Evolutionary conservation across 2,329 filamentous ascomycete species (phyloP).

Genomic region (Beauveria sp.): DNA sequence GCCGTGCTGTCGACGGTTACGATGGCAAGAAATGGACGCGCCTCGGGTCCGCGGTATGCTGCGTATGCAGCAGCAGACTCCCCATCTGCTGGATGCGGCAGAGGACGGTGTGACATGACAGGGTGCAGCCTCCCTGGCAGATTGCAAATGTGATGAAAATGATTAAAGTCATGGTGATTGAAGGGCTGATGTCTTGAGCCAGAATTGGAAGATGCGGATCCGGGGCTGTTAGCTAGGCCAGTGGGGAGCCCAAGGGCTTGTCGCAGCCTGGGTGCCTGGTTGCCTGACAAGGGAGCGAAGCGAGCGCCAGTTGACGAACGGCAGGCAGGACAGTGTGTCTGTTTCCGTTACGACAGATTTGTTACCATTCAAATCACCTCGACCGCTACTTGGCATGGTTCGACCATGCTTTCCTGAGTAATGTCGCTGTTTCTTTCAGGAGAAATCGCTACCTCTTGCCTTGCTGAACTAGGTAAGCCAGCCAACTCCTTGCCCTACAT

Average conservation of each 20-base stretch:
- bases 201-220: constrained; percentile 1
- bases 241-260: neutral
- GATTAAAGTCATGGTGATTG: neutral
- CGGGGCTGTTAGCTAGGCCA: neutral
- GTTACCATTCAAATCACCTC: no score
- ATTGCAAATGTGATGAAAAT: constrained; percentile 1
- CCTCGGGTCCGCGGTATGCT: neutral
- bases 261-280: neutral
- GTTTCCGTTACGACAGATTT: no score
- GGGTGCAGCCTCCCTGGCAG: neutral
- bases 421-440: no score
- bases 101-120: neutral
- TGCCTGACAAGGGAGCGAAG: neutral
- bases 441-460: no score
- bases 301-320: neutral
- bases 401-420: no score
- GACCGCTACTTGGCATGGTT: no score
- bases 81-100: neutral
- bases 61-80: neutral
- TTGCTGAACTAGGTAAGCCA: no score
- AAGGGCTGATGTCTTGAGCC: neutral
- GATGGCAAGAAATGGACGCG: no score
- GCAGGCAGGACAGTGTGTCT: no score
- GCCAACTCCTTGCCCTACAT: no score
- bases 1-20: no score